These are phyloP conservation scores for Exserohilum turcica DNA, from an alignment of 2,329 filamentous ascomycete species.

Conservation along the genomic window DNA sequence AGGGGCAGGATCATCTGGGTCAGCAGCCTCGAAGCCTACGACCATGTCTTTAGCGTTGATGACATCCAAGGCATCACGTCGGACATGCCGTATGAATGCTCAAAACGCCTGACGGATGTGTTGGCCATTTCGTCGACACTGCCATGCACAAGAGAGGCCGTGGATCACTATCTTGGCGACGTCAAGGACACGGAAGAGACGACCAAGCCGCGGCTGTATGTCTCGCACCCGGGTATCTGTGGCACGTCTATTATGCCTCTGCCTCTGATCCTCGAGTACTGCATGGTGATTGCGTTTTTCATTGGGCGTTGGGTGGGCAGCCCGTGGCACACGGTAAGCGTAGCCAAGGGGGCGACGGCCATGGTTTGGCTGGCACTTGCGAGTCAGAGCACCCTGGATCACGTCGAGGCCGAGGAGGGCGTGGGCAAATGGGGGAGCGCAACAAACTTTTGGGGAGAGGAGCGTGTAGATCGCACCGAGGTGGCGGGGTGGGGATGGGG, in stretches of 20 bases:
- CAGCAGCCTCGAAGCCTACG: constrained; percentile 75
- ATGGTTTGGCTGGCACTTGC: constrained; percentile 79
- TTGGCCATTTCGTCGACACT: constrained; percentile 75
- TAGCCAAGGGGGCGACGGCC: constrained; percentile 76
- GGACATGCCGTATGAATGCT: constrained; percentile 75
- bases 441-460: constrained; percentile 62
- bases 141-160: constrained; percentile 62
- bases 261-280: constrained; percentile 68
- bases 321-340: constrained; percentile 81
- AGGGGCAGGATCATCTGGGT: constrained; percentile 82
- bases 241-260: constrained; percentile 81
- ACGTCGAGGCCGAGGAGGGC: constrained; percentile 55
- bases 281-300: constrained; percentile 71
- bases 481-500: constrained; percentile 81
- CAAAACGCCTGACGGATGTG: constrained; percentile 85
- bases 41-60: constrained; percentile 61
- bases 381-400: constrained; percentile 65
- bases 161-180: constrained; percentile 33
- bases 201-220: constrained; percentile 67
- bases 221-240: constrained; percentile 86
- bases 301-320: constrained; percentile 79
- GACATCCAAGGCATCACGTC: constrained; percentile 78
- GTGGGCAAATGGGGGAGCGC: constrained; percentile 84
- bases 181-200: constrained; percentile 18
- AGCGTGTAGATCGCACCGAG: constrained; percentile 75